Conservation (phyloP, 2,329 filamentous ascomycete genomes). For the Botrytis sinoallii region DNA sequence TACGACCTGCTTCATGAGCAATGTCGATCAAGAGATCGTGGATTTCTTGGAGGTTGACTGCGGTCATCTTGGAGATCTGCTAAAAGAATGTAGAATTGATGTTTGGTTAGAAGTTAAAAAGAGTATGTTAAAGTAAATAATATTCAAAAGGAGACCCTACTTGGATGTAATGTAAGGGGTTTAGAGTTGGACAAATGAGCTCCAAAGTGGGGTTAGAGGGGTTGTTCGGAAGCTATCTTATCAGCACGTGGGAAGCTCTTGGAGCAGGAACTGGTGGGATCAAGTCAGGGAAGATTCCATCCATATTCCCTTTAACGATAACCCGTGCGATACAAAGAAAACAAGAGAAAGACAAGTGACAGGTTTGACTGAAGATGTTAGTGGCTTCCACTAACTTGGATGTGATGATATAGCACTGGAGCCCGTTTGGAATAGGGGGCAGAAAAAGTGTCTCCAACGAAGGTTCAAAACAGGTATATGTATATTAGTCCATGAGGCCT, state of each 20-base stretch:
- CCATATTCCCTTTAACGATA: neutral
- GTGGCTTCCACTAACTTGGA: neutral
- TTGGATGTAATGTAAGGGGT: neutral
- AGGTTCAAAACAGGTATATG: neutral
- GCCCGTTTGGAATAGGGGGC: neutral
- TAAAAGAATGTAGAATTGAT: neutral
- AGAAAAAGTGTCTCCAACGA: neutral
- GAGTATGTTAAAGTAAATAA: neutral
- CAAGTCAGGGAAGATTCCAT: neutral
- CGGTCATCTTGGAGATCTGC: constrained; percentile 44
- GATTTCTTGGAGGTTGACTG: constrained; percentile 58
- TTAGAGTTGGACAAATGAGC: neutral
- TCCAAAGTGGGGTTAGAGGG: constrained; percentile 8
- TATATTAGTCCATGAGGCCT: neutral
- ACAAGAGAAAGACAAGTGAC: neutral
- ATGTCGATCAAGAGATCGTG: constrained; percentile 59
- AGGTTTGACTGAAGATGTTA: neutral
- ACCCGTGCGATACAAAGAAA: neutral
- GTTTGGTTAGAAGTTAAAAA: neutral
- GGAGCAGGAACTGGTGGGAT: neutral
- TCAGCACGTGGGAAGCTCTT: constrained; percentile 18
- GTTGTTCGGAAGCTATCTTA: constrained; percentile 15
- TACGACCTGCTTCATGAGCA: constrained; percentile 61
- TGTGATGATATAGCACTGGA: neutral
- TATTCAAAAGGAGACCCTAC: neutral